Evolutionary conservation across 139 green algal species (phyloP).

Genomic region (Chlorella sorokiniana): DNA sequence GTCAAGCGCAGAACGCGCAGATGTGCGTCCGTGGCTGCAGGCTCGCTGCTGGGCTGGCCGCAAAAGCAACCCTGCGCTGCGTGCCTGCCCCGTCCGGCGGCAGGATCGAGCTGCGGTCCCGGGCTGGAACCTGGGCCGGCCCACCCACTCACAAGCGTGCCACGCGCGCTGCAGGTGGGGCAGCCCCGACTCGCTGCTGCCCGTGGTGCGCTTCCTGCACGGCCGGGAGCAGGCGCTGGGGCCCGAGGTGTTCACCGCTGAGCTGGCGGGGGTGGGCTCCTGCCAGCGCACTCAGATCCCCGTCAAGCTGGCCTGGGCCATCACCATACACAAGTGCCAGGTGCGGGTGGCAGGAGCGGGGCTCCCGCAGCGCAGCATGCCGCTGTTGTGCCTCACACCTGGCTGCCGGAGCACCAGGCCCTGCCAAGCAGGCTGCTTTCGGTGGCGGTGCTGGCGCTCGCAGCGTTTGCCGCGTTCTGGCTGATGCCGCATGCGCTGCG

Average conservation of each 20-base stretch:
- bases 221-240: conserved; percentile 49
- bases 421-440: no score
- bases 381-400: no score
- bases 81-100: background rate
- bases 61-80: background rate
- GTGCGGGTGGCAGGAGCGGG: background rate
- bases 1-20: background rate
- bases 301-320: conserved; percentile 78
- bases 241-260: conserved; percentile 49
- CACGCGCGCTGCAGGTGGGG: conserved; percentile 37
- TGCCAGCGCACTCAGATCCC: conserved; percentile 67
- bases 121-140: background rate
- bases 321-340: conserved; percentile 76
- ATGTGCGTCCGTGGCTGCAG: background rate
- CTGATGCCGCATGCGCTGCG: background rate
- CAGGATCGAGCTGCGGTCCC: no score
- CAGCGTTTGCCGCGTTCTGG: no score
- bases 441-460: no score
- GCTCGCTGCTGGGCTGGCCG: background rate
- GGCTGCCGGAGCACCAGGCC: no score
- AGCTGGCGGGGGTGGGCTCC: conserved; percentile 42
- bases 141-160: background rate
- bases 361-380: background rate
- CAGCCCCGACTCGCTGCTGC: conserved; percentile 10
- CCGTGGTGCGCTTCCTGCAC: conserved; percentile 65